Evolutionary conservation across 768 basidiomycete genomes (phyloP).

Genomic region (Leccinum boreale): DNA sequence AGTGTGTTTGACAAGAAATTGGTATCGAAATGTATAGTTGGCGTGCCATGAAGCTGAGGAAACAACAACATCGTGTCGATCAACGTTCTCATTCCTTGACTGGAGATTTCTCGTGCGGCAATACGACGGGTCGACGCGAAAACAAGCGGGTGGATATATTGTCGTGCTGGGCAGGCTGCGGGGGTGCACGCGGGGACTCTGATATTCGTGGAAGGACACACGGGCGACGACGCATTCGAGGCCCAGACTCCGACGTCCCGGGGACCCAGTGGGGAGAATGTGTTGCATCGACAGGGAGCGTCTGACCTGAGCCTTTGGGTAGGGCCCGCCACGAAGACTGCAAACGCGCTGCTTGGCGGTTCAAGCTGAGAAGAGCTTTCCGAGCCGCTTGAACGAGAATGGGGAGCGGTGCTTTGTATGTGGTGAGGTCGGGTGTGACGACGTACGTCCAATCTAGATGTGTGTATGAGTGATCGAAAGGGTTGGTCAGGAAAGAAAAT

Average conservation of each 20-base stretch:
- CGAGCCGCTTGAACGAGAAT: conserved; percentile 23
- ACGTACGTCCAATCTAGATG: conserved; percentile 29
- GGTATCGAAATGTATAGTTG: not conserved
- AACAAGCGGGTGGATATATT: not conserved
- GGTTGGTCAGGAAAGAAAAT: not conserved
- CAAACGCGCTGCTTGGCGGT: conserved; percentile 3
- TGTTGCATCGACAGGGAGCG: not conserved
- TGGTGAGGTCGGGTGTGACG: conserved; percentile 20
- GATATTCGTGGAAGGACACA: not conserved
- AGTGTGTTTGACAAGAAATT: not conserved
- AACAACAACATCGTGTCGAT: not conserved
- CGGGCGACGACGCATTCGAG: not conserved
- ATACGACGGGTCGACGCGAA: not conserved
- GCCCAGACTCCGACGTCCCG: not conserved
- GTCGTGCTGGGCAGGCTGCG: not conserved
- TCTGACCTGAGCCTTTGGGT: not conserved
- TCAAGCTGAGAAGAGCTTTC: conserved; percentile 15
- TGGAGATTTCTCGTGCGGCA: not conserved
- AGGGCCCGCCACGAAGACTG: conserved; percentile 15
- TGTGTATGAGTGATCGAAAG: not conserved
- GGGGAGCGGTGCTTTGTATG: conserved; percentile 25
- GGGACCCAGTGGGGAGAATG: not conserved
- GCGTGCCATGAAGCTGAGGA: not conserved
- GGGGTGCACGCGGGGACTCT: not conserved
- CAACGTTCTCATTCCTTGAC: not conserved